A percentile compares a stretch with the other conserved stretches of the same genome.
phyloP scores from a whole-genome alignment of 1,139 yeast species.

The Kodamaea plutei region DNA sequence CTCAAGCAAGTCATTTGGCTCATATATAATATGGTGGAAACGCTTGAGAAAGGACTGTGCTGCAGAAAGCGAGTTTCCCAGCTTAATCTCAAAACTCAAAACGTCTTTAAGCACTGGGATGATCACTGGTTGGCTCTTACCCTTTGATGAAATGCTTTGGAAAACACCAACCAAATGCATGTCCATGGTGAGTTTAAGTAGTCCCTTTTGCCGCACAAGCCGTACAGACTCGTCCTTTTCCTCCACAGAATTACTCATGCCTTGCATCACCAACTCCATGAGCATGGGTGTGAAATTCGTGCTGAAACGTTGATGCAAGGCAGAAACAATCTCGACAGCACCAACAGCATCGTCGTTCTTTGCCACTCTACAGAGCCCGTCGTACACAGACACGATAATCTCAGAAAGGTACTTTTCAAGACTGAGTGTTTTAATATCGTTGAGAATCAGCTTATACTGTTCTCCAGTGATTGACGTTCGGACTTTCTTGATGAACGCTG shows the following conservation, averaged over 20 bases:
- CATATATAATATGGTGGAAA: conserved; percentile 25
- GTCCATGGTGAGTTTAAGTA: conserved; percentile 58
- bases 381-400: conserved; percentile 57
- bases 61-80: conserved; percentile 45
- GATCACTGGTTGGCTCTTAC: conserved; percentile 35
- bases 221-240: conserved; percentile 45
- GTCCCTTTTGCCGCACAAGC: conserved; percentile 42
- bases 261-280: conserved; percentile 41
- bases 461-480: conserved; percentile 54
- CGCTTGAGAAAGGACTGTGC: conserved; percentile 52
- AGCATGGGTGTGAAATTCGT: conserved; percentile 50
- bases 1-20: neutral
- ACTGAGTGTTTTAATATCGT: conserved; percentile 60
- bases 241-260: conserved; percentile 24
- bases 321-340: conserved; percentile 64
- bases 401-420: conserved; percentile 78
- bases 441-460: conserved; percentile 39
- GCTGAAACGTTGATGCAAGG: conserved; percentile 73
- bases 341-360: conserved; percentile 61
- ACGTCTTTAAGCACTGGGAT: conserved; percentile 52
- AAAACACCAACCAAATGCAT: conserved; percentile 60
- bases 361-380: conserved; percentile 53
- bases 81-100: conserved; percentile 44
- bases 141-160: conserved; percentile 26
- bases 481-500: conserved; percentile 73